Evolutionary conservation across 2,329 filamentous ascomycete genomes (phyloP), one percentile per base, ranked within the genome.

Genomic region (Fusarium verrucosum): DNA sequence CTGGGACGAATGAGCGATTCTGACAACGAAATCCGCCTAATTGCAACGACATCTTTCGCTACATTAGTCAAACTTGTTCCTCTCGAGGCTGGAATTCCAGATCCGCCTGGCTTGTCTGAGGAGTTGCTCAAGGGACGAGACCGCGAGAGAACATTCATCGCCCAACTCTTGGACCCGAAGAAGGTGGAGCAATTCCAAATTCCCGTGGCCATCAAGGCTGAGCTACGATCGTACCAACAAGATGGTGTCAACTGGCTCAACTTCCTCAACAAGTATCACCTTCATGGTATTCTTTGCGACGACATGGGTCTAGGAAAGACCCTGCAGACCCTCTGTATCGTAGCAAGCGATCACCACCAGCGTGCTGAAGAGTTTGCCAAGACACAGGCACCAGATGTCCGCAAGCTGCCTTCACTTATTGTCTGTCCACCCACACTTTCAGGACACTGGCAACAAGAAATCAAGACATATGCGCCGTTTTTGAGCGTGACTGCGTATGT

Each of bases 251-350:
- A 99, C 75, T 99, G 95, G 95, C 87, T 99, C 47, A 89, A 96
- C 54, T 99, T 99, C 80, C 88, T 99, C 69, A 99, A 99, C 76
- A 94, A 94, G 56, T 99, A 98, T 75, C 94, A 99, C 72, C 87
- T 99, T 2, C 96, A 99, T 71, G 95, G 95, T 44, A 97, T 99
- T 77, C 91, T 99, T 58, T 99, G 95, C 75, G 95, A 99, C 73
- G 95, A 99, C 76, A 99, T 99, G 95, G 95, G 95, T 73, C 90
- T 99, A 25, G 95, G 95, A 45, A 99, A 99, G 81, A 99, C 95
- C 2, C 81, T 99, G 11, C 95, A 99, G 76, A 99, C 96, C 0
- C 87, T 99, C 20, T 99, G 95, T 77, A 99, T 99, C 72, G 94
- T 99, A 38, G 94, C 95, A 10, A 98, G 94, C 78, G 95, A 99